Evolutionary conservation across 1,139 yeast species (phyloP).

Genomic region (Tardiomyces blankii): DNA sequence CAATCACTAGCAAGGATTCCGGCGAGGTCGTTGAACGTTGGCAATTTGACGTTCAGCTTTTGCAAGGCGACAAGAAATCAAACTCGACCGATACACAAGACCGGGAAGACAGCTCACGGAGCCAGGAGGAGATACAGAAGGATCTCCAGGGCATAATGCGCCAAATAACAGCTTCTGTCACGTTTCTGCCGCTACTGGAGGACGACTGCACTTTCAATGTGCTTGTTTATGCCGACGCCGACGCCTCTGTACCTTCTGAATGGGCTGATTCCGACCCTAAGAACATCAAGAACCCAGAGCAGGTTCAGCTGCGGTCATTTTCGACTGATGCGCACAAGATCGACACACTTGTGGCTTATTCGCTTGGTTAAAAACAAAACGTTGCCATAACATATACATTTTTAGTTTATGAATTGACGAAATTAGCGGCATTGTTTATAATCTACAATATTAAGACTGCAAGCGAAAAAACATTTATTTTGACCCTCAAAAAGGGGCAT

Average conservation of each 20-base stretch:
- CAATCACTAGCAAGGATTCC: constrained; percentile 54
- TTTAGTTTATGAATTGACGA: too few species aligned
- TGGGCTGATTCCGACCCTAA: constrained; percentile 78
- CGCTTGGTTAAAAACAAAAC: constrained; percentile 16
- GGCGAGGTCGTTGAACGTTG: constrained; percentile 73
- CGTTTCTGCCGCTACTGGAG: constrained; percentile 67
- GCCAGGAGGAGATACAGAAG: constrained; percentile 44
- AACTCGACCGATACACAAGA: not conserved
- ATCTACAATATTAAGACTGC: too few species aligned
- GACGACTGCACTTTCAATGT: constrained; percentile 76
- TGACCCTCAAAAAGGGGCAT: too few species aligned
- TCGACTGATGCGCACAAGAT: constrained; percentile 60
- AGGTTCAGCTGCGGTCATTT: constrained; percentile 61
- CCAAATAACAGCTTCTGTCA: constrained; percentile 81
- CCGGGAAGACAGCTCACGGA: not conserved
- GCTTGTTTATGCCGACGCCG: constrained; percentile 70
- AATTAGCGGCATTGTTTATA: too few species aligned
- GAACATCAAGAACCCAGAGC: constrained; percentile 46
- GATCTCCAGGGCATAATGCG: constrained; percentile 81
- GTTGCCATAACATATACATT: not conserved
- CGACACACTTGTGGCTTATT: constrained; percentile 70
- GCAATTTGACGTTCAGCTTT: constrained; percentile 62
- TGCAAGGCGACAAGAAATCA: constrained; percentile 9
- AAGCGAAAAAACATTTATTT: too few species aligned
- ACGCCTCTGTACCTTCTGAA: constrained; percentile 62